These are phyloP conservation scores for Penicillium sp. DNA, from an alignment of 2,329 filamentous ascomycete species.

Conservation along the genomic window DNA sequence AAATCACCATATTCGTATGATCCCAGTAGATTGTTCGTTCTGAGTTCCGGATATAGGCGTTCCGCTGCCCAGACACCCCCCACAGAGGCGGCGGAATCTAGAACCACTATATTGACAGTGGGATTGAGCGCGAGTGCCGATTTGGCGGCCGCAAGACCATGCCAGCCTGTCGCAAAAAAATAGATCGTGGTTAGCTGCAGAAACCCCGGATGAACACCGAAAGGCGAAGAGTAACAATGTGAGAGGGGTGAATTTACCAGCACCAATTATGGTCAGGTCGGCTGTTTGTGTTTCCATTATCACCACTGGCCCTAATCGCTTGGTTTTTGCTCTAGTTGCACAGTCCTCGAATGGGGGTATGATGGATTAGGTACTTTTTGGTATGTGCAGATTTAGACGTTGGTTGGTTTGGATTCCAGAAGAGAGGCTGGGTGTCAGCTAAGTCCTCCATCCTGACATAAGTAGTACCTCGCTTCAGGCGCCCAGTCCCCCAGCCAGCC, in stretches of 20 bases:
- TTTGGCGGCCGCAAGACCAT: constrained; percentile 61
- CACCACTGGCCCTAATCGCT: background rate
- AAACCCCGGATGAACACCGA: background rate
- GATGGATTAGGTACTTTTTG: background rate
- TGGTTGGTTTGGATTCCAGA: background rate
- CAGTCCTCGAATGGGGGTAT: background rate
- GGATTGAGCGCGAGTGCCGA: constrained; percentile 60
- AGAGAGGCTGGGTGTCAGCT: background rate
- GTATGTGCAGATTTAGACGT: background rate
- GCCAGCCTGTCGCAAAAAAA: constrained; percentile 37
- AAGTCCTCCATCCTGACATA: background rate
- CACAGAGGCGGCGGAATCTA: constrained; percentile 56
- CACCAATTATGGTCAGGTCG: background rate
- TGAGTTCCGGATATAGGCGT: constrained; percentile 64
- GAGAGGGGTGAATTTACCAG: constrained; percentile 1
- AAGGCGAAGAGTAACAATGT: background rate
- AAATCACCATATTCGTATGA: constrained; percentile 71
- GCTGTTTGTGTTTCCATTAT: constrained; percentile 1
- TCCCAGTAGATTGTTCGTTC: constrained; percentile 69
- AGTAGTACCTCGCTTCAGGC: constrained; percentile 1
- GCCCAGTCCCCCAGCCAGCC: background rate
- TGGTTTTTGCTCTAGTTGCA: background rate
- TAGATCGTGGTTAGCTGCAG: background rate
- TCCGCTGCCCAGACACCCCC: constrained; percentile 69
- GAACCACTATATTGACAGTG: constrained; percentile 52